Evolutionary conservation across 179 eudicot species (phyloP), one percentile per base, ranked within the genome.

Genomic region (Silene coronaria): DNA sequence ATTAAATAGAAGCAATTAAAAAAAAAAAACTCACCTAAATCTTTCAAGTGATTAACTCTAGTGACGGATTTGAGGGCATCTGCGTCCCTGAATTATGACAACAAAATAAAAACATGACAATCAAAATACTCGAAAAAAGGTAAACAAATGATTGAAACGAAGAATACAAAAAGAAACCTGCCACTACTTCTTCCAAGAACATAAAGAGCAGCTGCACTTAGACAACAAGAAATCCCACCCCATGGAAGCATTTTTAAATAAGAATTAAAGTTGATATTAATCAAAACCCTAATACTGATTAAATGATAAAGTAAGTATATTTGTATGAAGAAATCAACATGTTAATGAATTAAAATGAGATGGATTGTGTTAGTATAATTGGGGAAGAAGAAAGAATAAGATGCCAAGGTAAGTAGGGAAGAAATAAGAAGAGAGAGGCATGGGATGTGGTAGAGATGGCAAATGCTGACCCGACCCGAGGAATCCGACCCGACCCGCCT

Each of bases 141-240:
- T 26, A 30, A 64, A 12, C 13, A n/a, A 53, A 53, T 53, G n/a
- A n/a, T 4, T 0, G 21, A 3, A 7, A n/a, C 7, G 58, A 53
- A 10, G 21, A 53, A 53, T 3, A 19, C 48, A 60, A 27, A 53
- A 13, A 3, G 24, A 51, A n/a, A 89, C 96, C 93, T 89, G 77
- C 90, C 87, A 57, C 95, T 88, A 74, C 88, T 95, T 77, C 99
- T 83, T 16, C 97, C 99, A 22, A 95, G 91, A 60, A 95, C 84
- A 75, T 90, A 95, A 45, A 95, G 91, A 76, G 96, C 97, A 72
- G 97, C 91, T 0, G 88, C 97, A 74, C 99, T 86, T 76, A 95
- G 78, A 85, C 96, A 95, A 77, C 97, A 92, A 23, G 88, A 78
- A 51, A 95, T 34, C 13, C 99, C 97, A 36, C 97, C 95, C 94